Conservation (phyloP, 139 green algal genomes). For the Tetradesmus lagerheimii region DNA sequence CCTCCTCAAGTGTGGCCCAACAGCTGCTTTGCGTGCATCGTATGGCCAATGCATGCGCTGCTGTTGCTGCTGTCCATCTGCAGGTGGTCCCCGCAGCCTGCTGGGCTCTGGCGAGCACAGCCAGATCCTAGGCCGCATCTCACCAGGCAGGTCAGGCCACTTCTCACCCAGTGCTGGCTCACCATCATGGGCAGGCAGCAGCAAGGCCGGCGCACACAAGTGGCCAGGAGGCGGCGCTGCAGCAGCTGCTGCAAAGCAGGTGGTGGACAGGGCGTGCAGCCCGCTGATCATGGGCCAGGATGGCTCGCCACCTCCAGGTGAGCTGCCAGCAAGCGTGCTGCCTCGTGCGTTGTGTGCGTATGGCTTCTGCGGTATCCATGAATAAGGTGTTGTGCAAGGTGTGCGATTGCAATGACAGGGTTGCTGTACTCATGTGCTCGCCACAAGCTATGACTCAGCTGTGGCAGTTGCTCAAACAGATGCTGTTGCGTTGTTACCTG, state of each 20-base stretch:
- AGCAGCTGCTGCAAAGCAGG: slow-evolving; percentile 14
- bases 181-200: not conserved
- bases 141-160: not conserved
- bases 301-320: slow-evolving; percentile 28
- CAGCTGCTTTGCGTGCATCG: not conserved
- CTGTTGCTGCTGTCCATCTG: not conserved
- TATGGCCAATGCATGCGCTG: not conserved
- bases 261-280: slow-evolving; percentile 36
- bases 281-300: slow-evolving; percentile 19
- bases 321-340: not conserved
- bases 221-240: not conserved
- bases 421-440: not conserved
- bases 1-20: not conserved
- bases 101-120: slow-evolving; percentile 20
- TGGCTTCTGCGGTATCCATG: too few relatives aligned
- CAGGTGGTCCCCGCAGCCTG: not conserved
- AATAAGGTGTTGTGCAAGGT: not conserved
- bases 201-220: slow-evolving; percentile 22
- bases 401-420: not conserved
- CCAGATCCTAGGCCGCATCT: slow-evolving; percentile 14
- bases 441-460: too few relatives aligned
- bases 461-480: too few relatives aligned
- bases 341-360: not conserved
- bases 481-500: not conserved
- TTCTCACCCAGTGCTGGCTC: slow-evolving; percentile 6